These are phyloP conservation scores for Polysphondylium violaceum DNA, from an alignment of 78 protist genomes.

Conservation along the genomic window DNA sequence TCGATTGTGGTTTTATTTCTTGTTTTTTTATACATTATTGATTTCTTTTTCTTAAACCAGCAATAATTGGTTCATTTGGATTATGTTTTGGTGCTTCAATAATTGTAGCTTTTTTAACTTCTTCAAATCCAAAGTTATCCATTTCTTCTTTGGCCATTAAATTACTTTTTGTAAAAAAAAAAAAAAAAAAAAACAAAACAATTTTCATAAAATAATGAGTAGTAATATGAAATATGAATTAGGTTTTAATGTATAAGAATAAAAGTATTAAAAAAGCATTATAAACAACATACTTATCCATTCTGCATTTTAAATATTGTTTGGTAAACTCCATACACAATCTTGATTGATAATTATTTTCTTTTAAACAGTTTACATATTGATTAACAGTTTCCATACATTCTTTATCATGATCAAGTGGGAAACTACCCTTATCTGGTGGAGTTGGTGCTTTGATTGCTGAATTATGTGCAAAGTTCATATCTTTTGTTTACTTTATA, in stretches of 20 bases:
- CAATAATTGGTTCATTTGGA: constrained; percentile 67
- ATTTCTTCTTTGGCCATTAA: constrained; percentile 77
- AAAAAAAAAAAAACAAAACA: too few relatives aligned
- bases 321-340: constrained; percentile 48
- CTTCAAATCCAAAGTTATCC: constrained; percentile 60
- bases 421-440: constrained; percentile 79
- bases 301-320: constrained; percentile 70
- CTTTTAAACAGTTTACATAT: constrained; percentile 45
- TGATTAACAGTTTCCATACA: constrained; percentile 47
- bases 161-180: constrained; percentile 17
- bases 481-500: too few relatives aligned
- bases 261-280: too few relatives aligned
- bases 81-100: constrained; percentile 42
- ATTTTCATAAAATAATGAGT: too few relatives aligned
- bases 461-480: constrained; percentile 66
- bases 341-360: constrained; percentile 59
- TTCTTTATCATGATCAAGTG: constrained; percentile 71
- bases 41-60: constrained; percentile 63
- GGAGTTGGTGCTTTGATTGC: constrained; percentile 70
- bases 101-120: constrained; percentile 36
- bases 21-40: not conserved
- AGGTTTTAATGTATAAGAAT: too few relatives aligned
- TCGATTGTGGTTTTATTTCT: not conserved
- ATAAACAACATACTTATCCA: constrained; percentile 70
- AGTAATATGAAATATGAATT: too few relatives aligned